A percentile compares a stretch with the other conserved stretches of the same genome.
Evolutionary conservation across 208 protist genomes (phyloP).

Genomic region (Leishmania arabica): DNA sequence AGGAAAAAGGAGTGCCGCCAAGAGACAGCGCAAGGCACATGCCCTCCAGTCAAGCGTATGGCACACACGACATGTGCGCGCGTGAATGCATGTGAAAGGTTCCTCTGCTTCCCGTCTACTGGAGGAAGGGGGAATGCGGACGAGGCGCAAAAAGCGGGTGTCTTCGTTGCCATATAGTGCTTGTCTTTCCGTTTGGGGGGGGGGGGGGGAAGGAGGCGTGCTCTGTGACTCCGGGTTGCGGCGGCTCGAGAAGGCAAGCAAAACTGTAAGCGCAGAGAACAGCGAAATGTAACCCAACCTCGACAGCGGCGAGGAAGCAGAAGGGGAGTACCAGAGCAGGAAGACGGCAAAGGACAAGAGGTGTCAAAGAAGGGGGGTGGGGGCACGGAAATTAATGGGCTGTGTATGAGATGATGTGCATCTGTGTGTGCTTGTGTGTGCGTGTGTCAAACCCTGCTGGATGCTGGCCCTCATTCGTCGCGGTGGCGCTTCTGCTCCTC

Average conservation of each 20-base stretch:
- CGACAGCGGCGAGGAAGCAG: neutral
- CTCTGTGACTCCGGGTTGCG: neutral
- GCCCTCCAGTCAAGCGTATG: neutral
- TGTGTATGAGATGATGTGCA: neutral
- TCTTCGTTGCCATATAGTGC: neutral
- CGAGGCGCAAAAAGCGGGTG: neutral
- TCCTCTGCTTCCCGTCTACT: neutral
- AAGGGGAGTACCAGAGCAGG: neutral
- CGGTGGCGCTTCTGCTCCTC: neutral
- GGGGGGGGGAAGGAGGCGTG: too few relatives aligned
- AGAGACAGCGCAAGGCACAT: neutral
- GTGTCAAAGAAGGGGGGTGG: neutral
- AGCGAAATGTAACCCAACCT: neutral
- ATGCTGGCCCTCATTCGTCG: neutral
- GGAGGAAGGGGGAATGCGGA: neutral
- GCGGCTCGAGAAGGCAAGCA: neutral
- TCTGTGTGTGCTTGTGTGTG: neutral
- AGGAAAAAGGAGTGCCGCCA: neutral
- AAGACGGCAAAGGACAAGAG: neutral
- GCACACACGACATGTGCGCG: neutral
- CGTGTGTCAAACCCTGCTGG: neutral
- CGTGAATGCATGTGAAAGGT: neutral
- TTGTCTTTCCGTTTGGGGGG: neutral
- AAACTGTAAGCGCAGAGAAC: neutral
- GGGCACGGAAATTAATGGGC: neutral